Conservation (phyloP, 805 yeast genomes). For the Scheffersomyces lignosus region DNA sequence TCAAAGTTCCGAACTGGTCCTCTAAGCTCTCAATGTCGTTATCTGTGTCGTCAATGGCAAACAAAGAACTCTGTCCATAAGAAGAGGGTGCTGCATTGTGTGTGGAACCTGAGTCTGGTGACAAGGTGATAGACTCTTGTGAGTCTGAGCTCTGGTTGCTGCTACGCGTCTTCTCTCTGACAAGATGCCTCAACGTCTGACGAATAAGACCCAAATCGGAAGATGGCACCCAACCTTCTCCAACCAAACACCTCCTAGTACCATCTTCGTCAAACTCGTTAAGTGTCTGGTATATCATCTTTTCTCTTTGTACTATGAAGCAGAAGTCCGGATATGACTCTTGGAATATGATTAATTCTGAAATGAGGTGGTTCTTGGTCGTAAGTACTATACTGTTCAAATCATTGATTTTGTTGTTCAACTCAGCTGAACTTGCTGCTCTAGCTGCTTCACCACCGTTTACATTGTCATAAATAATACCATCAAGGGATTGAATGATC, state of each 20-base stretch:
- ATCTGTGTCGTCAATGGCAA: conserved; percentile 24
- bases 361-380: conserved; percentile 36
- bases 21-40: conserved; percentile 7
- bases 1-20: conserved; percentile 15
- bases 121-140: conserved; percentile 15
- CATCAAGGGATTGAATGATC: conserved; percentile 41
- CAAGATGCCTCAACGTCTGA: conserved; percentile 40
- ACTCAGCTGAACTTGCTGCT: conserved; percentile 24
- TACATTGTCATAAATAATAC: conserved; percentile 36
- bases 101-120: conserved; percentile 4
- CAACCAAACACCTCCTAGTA: conserved; percentile 63
- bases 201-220: conserved; percentile 43
- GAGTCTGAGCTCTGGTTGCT: conserved; percentile 7
- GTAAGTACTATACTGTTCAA: conserved; percentile 30
- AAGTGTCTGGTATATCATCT: conserved; percentile 56
- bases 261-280: conserved; percentile 69
- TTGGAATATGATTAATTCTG: conserved; percentile 38
- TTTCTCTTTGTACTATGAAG: conserved; percentile 49
- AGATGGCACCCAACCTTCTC: conserved; percentile 75
- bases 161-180: conserved; percentile 34
- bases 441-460: conserved; percentile 29
- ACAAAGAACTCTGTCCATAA: conserved; percentile 14
- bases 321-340: conserved; percentile 33
- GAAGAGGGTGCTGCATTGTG: neutral
- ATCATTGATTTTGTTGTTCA: conserved; percentile 34